Base-by-base conservation (phyloP, 2,329 filamentous ascomycete genomes). In the Penicillium vulpinum region DNA sequence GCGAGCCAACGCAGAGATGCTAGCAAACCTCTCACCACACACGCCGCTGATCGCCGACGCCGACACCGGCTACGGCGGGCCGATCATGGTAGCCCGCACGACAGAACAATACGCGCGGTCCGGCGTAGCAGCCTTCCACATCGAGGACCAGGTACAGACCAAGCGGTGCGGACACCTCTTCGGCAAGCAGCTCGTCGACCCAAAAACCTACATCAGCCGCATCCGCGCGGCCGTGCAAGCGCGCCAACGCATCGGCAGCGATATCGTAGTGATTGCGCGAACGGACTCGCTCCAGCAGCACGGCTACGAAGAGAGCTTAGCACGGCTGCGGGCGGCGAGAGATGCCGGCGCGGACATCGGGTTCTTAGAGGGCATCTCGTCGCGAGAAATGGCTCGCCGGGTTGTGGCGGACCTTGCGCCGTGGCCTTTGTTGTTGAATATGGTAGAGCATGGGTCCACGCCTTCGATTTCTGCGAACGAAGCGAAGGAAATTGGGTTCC, bases 101-200 rank as follows among this genome's bases (percentile, higher is more conserved):
- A 78, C 80, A 5, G 73, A 76, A 24, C 73, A 78, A 47, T 84
- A 84, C 68, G 77, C 78, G 24, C 77, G 79, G 45, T 75, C 81
- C 3, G 82, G 82, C 24, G 79, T 85, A 3, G 83, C 83, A 1
- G 83, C 75, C 10, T 75, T 85, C 43, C 83, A 85, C 65, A 78
- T 85, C 61, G 83, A 85, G 68, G 83, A 85, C 67, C 81, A 85
- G 66, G 77, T 84, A 8, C 73, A 75, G 58, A 75, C 71, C 16
- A 77, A 78, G 55, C 70, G 74, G 18, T 77, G 75, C 56, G 75
- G 75, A 2, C 74, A 77, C 51, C 69, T 77, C 0, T 69, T 64
- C 2, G 75, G 74, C 36, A 78, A 77, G 59, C 66, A 73, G 36
- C 69, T 77, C 9, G 75, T 77, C 24, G 71, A 72, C 44, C 60